A percentile compares a stretch with the other conserved stretches of the same genome.
phyloP scores from a whole-genome alignment of 345 rosid species.

The Dipteronia sinensis region DNA sequence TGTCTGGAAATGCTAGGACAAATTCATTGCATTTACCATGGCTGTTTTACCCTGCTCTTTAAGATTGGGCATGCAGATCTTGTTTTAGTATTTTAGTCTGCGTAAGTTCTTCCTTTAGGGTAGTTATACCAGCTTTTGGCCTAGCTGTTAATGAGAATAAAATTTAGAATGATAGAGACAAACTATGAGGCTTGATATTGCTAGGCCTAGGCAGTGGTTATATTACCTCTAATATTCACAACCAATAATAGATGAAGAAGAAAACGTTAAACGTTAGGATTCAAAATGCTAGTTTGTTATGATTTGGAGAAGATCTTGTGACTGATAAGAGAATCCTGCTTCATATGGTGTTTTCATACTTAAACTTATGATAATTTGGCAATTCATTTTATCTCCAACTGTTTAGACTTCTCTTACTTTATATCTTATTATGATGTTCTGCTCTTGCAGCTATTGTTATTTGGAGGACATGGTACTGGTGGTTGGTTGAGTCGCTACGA shows the following conservation, averaged over 20 bases:
- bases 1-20: background rate
- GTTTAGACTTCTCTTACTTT: background rate
- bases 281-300: background rate
- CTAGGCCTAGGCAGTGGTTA: background rate
- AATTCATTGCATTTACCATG: background rate
- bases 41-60: background rate
- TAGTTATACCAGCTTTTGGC: background rate
- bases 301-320: background rate
- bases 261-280: background rate
- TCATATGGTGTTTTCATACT: background rate
- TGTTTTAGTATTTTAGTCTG: background rate
- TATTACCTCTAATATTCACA: background rate
- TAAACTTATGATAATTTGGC: background rate
- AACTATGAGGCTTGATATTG: background rate
- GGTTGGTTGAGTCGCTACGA: slow-evolving; percentile 99
- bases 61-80: background rate
- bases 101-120: background rate
- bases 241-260: background rate
- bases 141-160: background rate
- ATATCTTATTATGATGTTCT: background rate
- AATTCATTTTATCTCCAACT: background rate
- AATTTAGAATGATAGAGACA: background rate
- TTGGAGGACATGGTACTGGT: slow-evolving; percentile 98
- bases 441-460: slow-evolving; percentile 76
- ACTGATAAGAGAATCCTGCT: background rate